These are phyloP conservation scores for Epichloe sp. DNA, from an alignment of 2,329 filamentous ascomycete genomes.

Conservation along the genomic window DNA sequence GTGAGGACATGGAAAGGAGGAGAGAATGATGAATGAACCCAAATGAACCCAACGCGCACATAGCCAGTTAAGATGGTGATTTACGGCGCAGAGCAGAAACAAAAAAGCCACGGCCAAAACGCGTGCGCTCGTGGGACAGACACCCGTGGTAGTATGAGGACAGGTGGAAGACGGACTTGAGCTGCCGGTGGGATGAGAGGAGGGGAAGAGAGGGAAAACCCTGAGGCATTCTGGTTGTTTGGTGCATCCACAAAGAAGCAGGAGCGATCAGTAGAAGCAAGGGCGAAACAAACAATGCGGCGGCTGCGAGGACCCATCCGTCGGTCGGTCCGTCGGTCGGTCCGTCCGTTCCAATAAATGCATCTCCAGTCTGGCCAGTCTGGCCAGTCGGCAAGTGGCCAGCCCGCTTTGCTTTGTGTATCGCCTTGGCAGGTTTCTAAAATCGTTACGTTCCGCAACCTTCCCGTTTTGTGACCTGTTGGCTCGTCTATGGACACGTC, in stretches of 20 bases:
- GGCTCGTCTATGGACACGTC: too few species aligned
- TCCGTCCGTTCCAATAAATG: too few species aligned
- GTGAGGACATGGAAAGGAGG: not conserved
- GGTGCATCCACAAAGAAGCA: not conserved
- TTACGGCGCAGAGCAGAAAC: not conserved
- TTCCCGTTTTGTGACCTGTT: too few species aligned
- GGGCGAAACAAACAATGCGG: not conserved
- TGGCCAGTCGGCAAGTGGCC: conserved; percentile 1
- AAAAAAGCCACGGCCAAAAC: not conserved
- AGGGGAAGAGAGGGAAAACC: too few species aligned
- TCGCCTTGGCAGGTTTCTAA: not conserved
- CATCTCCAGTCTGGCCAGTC: too few species aligned
- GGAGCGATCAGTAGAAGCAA: not conserved
- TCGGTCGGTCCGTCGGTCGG: not conserved
- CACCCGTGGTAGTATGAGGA: too few species aligned
- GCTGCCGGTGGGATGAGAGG: not conserved
- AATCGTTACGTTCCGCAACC: not conserved
- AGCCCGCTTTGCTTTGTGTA: not conserved
- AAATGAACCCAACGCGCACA: too few species aligned
- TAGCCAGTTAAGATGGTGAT: not conserved
- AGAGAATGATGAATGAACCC: not conserved
- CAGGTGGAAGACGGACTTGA: not conserved
- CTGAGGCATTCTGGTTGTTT: not conserved
- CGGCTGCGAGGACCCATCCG: not conserved
- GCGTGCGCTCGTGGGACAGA: too few species aligned